Base-by-base conservation (phyloP, 805 yeast genomes). In the Saccharomycopsis fermentans region DNA sequence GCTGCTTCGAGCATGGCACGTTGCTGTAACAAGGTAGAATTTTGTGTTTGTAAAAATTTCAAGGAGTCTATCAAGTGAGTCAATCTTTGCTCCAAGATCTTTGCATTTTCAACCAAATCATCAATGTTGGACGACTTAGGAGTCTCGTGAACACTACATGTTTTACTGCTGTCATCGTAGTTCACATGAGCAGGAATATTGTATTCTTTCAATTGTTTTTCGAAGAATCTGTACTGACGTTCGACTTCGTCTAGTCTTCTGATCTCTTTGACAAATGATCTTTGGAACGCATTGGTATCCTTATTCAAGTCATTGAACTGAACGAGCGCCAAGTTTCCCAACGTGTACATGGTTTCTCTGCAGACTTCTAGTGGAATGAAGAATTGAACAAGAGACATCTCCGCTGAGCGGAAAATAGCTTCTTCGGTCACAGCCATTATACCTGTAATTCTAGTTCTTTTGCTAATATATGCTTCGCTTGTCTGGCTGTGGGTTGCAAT, bases 1-100 rank as follows among this genome's bases (percentile, higher is more conserved):
- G 81, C 77, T 27, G 79, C 74, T 57, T 70, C 71, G 58, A 81
- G 68, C 17, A 79, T 82, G 59, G 76, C 78, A 65, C 84, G 82
- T 62, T 78, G 77, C 69, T 86, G 90, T 59, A 80, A 79, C 65
- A 86, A 73, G 64, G 84, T 82, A 67, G 78, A 73, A 69, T 83
- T 81, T 64, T 77, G 78, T 29, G 73, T 69, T 59, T 75, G 70
- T 59, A 82, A 72, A 9, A 71, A 68, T 39, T 77, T 78, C 19
- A 78, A 71, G 2, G 82, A 73, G 27, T 72, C 78, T 39, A 76
- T 69, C 64, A 82, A 71, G 65, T 81, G 82, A 43, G 68, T 65
- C 11, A 81, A 73, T 63, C 86, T 71, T 52, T 79, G 80, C 68
- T 82, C 86, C 58, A 82, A 70, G 4, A 82, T 64, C 59, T 77